These are phyloP conservation scores for Diacronema lutheri DNA, from an alignment of 78 protist species.

Conservation along the genomic window DNA sequence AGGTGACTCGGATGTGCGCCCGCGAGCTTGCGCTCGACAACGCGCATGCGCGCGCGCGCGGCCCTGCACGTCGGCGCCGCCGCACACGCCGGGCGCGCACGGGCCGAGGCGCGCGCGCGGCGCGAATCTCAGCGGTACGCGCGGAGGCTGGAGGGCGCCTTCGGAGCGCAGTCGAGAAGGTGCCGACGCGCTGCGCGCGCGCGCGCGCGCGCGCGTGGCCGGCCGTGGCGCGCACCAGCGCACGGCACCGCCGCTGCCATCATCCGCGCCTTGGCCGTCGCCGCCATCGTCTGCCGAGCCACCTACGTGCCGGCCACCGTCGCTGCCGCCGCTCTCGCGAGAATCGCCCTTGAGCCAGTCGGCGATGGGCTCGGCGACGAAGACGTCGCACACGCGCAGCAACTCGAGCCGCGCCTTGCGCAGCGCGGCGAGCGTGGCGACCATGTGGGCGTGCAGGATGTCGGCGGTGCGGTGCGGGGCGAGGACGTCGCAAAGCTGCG, in stretches of 20 bases:
- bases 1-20: background rate
- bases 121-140: too few species aligned
- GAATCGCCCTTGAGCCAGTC: constrained; percentile 71
- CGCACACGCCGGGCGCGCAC: too few species aligned
- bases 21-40: background rate
- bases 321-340: background rate
- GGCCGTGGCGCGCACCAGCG: too few species aligned
- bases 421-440: background rate
- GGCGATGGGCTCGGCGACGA: constrained; percentile 78
- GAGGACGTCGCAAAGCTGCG: constrained; percentile 27
- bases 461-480: constrained; percentile 67
- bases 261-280: too few species aligned
- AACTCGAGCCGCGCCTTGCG: constrained; percentile 14
- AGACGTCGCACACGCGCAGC: constrained; percentile 67
- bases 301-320: background rate
- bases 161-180: too few species aligned
- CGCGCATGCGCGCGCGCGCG: background rate
- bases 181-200: too few species aligned
- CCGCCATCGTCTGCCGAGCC: too few species aligned
- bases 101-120: too few species aligned
- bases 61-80: too few species aligned
- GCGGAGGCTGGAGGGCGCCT: too few species aligned
- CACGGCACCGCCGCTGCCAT: too few species aligned
- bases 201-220: too few species aligned
- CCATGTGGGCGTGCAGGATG: constrained; percentile 16